A percentile compares a stretch with the other conserved stretches of the same genome.
Evolutionary conservation across 2,329 filamentous ascomycete species (phyloP).

Genomic region (Alternaria viburni): DNA sequence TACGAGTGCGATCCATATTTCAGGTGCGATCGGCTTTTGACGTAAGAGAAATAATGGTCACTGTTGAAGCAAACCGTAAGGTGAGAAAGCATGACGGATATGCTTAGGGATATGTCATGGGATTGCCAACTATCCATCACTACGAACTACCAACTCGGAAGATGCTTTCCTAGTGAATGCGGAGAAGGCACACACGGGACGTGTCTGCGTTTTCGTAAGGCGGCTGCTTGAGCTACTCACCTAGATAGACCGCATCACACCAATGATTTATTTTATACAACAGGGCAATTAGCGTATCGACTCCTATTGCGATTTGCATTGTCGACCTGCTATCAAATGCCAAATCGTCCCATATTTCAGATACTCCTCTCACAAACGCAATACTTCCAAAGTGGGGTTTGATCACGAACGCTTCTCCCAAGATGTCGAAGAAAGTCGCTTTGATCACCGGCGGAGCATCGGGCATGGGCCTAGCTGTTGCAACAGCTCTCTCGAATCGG

Average conservation of each 20-base stretch:
- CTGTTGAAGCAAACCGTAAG: background rate
- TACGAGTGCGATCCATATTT: background rate
- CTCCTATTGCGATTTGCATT: background rate
- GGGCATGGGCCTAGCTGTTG: constrained; percentile 54
- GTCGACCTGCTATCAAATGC: background rate
- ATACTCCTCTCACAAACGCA: no score
- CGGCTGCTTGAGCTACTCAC: background rate
- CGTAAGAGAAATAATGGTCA: background rate
- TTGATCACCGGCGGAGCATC: constrained; percentile 80
- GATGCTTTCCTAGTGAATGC: constrained; percentile 2
- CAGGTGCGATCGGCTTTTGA: background rate
- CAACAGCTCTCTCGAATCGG: constrained; percentile 46
- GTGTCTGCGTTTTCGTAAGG: background rate
- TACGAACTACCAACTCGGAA: background rate
- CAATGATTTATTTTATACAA: background rate
- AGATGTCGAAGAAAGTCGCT: constrained; percentile 52
- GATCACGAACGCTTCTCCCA: background rate
- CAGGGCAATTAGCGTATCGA: background rate
- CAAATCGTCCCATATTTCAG: no score
- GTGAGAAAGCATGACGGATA: background rate
- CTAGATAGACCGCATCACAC: background rate
- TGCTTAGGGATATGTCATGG: background rate
- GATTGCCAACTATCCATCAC: background rate
- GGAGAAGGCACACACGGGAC: constrained; percentile 17
- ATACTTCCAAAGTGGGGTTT: background rate